Evolutionary conservation across 2,329 filamentous ascomycete genomes (phyloP), one percentile per base, ranked within the genome.

Genomic region (Blumeria hordei): DNA sequence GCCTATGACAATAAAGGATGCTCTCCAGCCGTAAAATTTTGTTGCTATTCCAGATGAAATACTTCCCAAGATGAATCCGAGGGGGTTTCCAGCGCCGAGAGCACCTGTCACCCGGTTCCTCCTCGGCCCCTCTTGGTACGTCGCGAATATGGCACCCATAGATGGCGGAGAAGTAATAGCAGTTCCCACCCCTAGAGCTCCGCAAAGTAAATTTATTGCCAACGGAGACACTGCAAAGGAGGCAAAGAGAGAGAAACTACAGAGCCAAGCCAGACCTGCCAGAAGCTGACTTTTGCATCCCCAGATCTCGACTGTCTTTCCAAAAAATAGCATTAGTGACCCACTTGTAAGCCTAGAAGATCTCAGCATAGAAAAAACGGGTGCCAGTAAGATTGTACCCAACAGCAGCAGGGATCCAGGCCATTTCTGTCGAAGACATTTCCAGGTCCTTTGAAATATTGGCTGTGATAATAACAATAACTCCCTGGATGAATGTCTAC

Each of bases 251-350:
- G 73, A 68, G 57, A 78, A 73, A 28, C 77, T 65, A 3, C 74
- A 71, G 62, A 81, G 81, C 18, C 75, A 69, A 14, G 71, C 71
- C 68, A 83, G 73, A 49, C 77, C 79, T 9, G 67, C 65, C 16
- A 82, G 71, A 61, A 83, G 78, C 63, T 83, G 70, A 0, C 67
- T 60, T 59, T 77, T 78, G 36, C 79, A 72, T n/a, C 79, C 80
- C 51, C 83, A 77, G 47, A 82, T 68, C 62, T 84, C 80, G 1
- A 80, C 78, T 6, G 82, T 67, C 59, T 76, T 76, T 41, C 79
- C 80, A 57, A 84, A 80, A 60, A 79, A 75, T 8, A 85, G 71
- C 58, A 85, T 71, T 60, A 84, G 77, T 0, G 80, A 73, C 6
- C 80, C 80, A 37, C 76, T 76, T 1, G 75, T 75, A 14, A 85